phyloP scores from a whole-genome alignment of 805 yeast genomes.

The Yarrowia phangngaensis region DNA sequence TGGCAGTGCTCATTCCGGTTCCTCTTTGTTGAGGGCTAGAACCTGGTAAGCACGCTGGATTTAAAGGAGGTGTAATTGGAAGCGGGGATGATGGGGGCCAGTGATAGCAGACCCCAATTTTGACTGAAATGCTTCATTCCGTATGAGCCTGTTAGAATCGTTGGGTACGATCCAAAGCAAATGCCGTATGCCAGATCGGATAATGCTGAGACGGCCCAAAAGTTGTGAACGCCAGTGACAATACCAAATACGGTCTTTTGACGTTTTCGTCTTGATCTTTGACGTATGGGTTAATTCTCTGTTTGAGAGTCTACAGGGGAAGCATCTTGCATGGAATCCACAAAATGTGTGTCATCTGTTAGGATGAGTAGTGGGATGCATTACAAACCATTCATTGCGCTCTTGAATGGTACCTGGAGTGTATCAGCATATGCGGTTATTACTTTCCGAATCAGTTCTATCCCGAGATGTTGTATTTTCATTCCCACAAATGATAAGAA shows the following conservation, averaged over 20 bases:
- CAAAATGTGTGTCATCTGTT: too few relatives aligned
- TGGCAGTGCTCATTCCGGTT: slow-evolving; percentile 53
- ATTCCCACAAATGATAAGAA: too few relatives aligned
- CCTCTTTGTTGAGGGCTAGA: slow-evolving; percentile 56
- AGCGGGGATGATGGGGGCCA: slow-evolving; percentile 59
- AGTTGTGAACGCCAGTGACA: slow-evolving; percentile 37
- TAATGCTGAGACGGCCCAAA: slow-evolving; percentile 53
- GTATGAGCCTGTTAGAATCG: slow-evolving; percentile 69
- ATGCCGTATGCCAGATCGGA: slow-evolving; percentile 72
- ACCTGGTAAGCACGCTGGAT: slow-evolving; percentile 45
- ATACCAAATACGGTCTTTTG: slow-evolving; percentile 4
- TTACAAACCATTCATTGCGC: too few relatives aligned
- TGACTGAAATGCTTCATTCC: slow-evolving; percentile 64
- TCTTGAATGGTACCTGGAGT: too few relatives aligned
- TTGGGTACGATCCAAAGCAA: slow-evolving; percentile 67
- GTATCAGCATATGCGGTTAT: too few relatives aligned
- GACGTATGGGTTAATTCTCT: slow-evolving; percentile 11
- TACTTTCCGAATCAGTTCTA: too few relatives aligned
- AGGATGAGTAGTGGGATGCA: too few relatives aligned
- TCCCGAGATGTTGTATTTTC: too few relatives aligned
- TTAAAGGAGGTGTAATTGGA: slow-evolving; percentile 38
- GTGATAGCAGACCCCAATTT: slow-evolving; percentile 68
- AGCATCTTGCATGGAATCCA: too few relatives aligned
- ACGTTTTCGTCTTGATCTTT: background rate
- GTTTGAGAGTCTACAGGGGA: too few relatives aligned